These are phyloP conservation scores for Neurospora terricola DNA, from an alignment of 495 filamentous ascomycete species.

Conservation along the genomic window DNA sequence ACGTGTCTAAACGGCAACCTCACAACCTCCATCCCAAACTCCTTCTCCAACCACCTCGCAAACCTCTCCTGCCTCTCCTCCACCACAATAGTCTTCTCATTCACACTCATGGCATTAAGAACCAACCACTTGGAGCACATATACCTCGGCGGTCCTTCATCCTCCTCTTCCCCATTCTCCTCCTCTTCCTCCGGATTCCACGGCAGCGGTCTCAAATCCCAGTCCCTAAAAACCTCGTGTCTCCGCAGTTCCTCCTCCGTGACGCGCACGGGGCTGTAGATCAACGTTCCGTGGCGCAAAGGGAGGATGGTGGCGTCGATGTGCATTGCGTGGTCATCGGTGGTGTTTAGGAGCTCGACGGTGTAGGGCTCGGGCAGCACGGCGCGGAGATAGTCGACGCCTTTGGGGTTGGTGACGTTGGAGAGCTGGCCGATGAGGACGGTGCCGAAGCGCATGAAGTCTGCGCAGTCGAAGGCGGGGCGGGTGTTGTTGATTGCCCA, in stretches of 20 bases:
- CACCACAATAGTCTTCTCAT: not conserved
- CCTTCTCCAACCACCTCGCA: not conserved
- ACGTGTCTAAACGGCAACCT: conserved; percentile 1
- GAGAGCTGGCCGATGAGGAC: not conserved
- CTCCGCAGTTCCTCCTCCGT: not conserved
- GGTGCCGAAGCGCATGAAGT: not conserved
- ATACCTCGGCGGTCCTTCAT: not conserved
- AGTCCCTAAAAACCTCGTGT: not conserved
- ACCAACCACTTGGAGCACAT: conserved; percentile 2
- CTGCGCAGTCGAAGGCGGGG: not conserved
- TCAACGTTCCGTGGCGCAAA: not conserved
- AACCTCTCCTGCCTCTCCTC: not conserved
- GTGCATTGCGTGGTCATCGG: conserved; percentile 1
- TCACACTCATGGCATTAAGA: not conserved
- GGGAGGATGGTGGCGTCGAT: not conserved
- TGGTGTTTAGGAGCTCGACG: not conserved
- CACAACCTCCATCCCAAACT: not conserved
- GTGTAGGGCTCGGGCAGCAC: not conserved
- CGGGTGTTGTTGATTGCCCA: conserved; percentile 2
- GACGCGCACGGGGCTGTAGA: not conserved
- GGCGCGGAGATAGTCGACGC: not conserved
- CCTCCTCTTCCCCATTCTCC: not conserved
- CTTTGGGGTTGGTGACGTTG: not conserved
- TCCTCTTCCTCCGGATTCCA: not conserved
- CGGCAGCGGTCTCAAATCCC: not conserved